These are phyloP conservation scores for Nitzschia sp. DNA, from an alignment of 108 stramenopile genomes.

Conservation along the genomic window DNA sequence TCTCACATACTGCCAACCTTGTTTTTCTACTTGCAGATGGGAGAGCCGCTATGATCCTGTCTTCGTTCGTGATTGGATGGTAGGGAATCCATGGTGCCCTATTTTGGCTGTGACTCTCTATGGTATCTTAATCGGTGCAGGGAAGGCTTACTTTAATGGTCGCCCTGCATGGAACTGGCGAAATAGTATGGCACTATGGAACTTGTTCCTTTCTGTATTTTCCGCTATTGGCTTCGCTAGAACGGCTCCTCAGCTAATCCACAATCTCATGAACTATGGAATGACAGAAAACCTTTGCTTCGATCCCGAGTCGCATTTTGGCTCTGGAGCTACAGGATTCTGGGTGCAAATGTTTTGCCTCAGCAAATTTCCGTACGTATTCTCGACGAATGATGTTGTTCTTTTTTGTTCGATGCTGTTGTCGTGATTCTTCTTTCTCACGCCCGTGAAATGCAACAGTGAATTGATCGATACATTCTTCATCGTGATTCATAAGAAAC, in stretches of 20 bases:
- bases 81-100: constrained; percentile 41
- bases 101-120: constrained; percentile 39
- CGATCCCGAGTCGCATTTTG: constrained; percentile 71
- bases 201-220: constrained; percentile 83
- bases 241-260: constrained; percentile 79
- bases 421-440: not conserved
- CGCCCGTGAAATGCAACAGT: constrained; percentile 13
- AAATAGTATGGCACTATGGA: constrained; percentile 78
- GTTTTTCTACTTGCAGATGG: constrained; percentile 29
- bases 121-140: constrained; percentile 25
- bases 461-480: constrained; percentile 97
- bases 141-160: constrained; percentile 31
- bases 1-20: no score
- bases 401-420: not conserved
- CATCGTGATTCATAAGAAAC: constrained; percentile 95
- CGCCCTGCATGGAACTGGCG: constrained; percentile 67
- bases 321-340: constrained; percentile 84
- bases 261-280: constrained; percentile 63
- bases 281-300: constrained; percentile 72
- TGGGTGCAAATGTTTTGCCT: constrained; percentile 93
- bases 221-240: constrained; percentile 84
- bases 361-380: constrained; percentile 82
- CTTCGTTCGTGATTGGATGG: constrained; percentile 46
- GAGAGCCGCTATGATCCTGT: constrained; percentile 52
- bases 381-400: not conserved